Conservation (phyloP, 2,329 filamentous ascomycete genomes). For the Apiospora malaysiana region DNA sequence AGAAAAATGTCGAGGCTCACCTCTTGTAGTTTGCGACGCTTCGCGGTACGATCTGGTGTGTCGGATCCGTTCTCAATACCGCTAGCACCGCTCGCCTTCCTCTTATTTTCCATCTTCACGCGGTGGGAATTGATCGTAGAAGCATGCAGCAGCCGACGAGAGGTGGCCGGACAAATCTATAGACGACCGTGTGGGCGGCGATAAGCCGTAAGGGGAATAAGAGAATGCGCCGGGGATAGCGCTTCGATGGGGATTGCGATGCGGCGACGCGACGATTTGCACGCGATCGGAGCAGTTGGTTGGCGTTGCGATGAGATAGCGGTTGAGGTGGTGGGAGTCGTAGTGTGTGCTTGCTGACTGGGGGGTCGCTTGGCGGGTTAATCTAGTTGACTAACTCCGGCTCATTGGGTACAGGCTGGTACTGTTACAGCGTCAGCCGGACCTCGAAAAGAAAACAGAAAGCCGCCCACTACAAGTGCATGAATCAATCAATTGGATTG, state of each 20-base stretch:
- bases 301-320: slow-evolving; percentile 18
- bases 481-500: slow-evolving; percentile 11
- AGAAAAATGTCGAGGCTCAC: slow-evolving; percentile 41
- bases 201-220: slow-evolving; percentile 13
- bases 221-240: slow-evolving; percentile 8
- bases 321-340: slow-evolving; percentile 29
- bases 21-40: slow-evolving; percentile 60
- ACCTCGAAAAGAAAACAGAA: neutral
- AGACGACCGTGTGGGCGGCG: slow-evolving; percentile 13
- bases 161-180: neutral
- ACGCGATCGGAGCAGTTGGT: slow-evolving; percentile 18
- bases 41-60: slow-evolving; percentile 58
- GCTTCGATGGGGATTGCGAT: slow-evolving; percentile 16
- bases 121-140: slow-evolving; percentile 24
- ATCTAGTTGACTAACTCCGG: neutral
- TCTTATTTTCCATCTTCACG: slow-evolving; percentile 60
- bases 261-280: slow-evolving; percentile 21
- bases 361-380: slow-evolving; percentile 9
- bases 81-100: slow-evolving; percentile 55
- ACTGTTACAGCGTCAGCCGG: neutral
- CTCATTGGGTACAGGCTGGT: neutral
- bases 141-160: slow-evolving; percentile 26
- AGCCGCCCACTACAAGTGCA: neutral
- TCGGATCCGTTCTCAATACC: slow-evolving; percentile 49
- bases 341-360: slow-evolving; percentile 10